Conservation (phyloP, 176 grass and related monocot genomes). For the Panicum miliaceum region DNA sequence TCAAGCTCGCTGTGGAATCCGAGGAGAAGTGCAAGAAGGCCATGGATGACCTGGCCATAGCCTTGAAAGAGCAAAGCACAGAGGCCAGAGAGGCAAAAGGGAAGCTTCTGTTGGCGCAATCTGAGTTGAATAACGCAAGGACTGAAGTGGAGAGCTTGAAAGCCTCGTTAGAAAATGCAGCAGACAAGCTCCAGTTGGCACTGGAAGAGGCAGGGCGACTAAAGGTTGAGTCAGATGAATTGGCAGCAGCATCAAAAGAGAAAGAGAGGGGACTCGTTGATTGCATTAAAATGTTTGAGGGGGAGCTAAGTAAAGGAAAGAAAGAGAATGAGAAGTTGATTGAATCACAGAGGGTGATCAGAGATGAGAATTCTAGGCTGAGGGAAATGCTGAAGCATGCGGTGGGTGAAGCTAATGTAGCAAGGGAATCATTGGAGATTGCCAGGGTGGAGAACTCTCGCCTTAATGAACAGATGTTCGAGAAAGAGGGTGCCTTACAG, state of each 20-base stretch:
- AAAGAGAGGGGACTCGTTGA: constrained; percentile 72
- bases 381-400: constrained; percentile 90
- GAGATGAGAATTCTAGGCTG: constrained; percentile 74
- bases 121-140: constrained; percentile 63
- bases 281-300: constrained; percentile 75
- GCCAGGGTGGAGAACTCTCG: constrained; percentile 71
- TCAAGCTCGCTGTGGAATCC: constrained; percentile 72
- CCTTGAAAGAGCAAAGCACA: constrained; percentile 68
- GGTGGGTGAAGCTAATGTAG: constrained; percentile 65
- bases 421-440: constrained; percentile 75
- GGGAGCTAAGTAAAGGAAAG: constrained; percentile 58
- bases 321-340: constrained; percentile 74
- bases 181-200: constrained; percentile 52
- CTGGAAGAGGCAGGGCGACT: constrained; percentile 55
- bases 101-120: constrained; percentile 45
- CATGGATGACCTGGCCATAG: constrained; percentile 88
- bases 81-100: constrained; percentile 61
- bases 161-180: constrained; percentile 33
- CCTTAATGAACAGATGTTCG: constrained; percentile 67
- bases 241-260: constrained; percentile 54
- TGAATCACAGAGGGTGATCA: constrained; percentile 71
- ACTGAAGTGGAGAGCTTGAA: constrained; percentile 54
- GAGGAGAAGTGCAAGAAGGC: constrained; percentile 92
- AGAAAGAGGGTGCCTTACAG: constrained; percentile 71
- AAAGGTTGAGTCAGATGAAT: constrained; percentile 59